These are phyloP conservation scores for Cenchrus fungigraminus DNA, from an alignment of 176 grass and related monocot species.

Conservation along the genomic window DNA sequence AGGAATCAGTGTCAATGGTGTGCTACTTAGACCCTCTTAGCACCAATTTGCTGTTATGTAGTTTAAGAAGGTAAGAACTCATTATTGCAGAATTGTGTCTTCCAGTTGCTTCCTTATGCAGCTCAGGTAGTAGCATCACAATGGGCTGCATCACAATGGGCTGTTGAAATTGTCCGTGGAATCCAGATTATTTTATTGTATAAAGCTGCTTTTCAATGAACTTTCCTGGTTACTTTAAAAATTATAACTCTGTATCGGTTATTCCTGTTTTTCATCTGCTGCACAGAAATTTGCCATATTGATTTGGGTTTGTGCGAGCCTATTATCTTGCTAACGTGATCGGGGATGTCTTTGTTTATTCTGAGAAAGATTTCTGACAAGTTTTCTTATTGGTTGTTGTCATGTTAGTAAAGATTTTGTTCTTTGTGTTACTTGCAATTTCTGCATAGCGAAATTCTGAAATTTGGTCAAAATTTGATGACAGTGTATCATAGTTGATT, in stretches of 20 bases:
- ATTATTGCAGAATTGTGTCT: neutral
- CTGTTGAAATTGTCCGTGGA: conserved; percentile 9
- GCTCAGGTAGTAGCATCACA: neutral
- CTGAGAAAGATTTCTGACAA: neutral
- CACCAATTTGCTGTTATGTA: conserved; percentile 48
- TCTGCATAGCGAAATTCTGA: neutral
- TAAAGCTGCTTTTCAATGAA: conserved; percentile 24
- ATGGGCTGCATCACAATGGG: neutral
- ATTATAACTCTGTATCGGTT: neutral
- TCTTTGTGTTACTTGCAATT: neutral
- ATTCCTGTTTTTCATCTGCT: neutral
- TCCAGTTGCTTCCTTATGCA: conserved; percentile 20
- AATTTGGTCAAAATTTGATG: neutral
- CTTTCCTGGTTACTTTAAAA: neutral
- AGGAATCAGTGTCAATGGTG: conserved; percentile 55
- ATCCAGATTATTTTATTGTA: conserved; percentile 15
- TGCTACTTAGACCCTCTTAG: conserved; percentile 40
- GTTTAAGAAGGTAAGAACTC: conserved; percentile 59
- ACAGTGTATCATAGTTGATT: neutral
- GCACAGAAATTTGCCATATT: neutral
- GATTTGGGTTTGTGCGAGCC: neutral
- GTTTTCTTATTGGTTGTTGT: neutral
- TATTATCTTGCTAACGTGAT: neutral
- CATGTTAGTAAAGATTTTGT: neutral
- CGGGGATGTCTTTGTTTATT: conserved; percentile 1